Evolutionary conservation across 441 rosid species (phyloP), one percentile per base, ranked within the genome.

Genomic region (Hura crepitans): DNA sequence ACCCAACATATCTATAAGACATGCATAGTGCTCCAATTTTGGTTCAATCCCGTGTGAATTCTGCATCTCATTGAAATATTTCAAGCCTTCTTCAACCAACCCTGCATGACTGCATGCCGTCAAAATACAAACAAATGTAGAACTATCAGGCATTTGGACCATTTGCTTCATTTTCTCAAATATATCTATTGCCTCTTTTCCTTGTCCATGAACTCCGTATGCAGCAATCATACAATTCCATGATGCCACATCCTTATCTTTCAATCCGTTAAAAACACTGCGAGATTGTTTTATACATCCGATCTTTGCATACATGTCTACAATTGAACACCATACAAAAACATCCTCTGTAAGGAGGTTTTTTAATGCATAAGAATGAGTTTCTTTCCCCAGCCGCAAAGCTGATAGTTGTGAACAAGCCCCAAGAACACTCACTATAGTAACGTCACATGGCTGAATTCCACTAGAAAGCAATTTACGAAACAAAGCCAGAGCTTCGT

Each of bases 251-350:
- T 89, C 87, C 66, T 79, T 83, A 56, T 72, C 74, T 57, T 67
- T 81, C 85, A 88, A 81, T 33, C 69, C 79, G 49, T 71, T 75
- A 69, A 92, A 92, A 65, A 83, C 75, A 39, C 63, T 74, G 11
- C 65, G 79, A 0, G 97, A 91, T 39, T 88, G 87, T 62, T 84
- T 87, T 33, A 90, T 72, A 37, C 75, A 84, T 14, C 96, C 97
- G 15, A 93, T 84, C 80, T 90, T 92, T 0, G 96, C 84, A 68
- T 88, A 90, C 96, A 92, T 86, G 46, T 90, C 92, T 25, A 90
- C 82, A 72, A 85, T 80, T 0, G 93, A 86, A 28, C 93, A 88
- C 23, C 90, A 90, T 10, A 92, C 78, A 62, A 85, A 78, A 57
- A 84, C 87, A 39, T 87, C 87, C 22, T 82, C 82, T 13, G 31